Evolutionary conservation across 306 rosid species (phyloP).

Genomic region (Vigna radiata): DNA sequence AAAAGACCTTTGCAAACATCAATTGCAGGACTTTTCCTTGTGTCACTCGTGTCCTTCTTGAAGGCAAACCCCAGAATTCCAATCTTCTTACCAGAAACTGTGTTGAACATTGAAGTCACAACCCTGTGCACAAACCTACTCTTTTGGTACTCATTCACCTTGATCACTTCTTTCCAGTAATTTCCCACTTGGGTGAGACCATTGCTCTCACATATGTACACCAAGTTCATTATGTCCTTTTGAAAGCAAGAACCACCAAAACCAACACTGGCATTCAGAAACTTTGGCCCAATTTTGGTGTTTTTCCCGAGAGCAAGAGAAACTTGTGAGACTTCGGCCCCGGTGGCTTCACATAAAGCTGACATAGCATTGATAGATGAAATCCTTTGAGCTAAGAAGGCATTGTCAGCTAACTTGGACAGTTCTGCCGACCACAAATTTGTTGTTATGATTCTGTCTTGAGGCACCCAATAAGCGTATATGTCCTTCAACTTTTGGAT

Average conservation of each 20-base stretch:
- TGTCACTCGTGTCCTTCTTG: constrained; percentile 85
- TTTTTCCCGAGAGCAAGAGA: constrained; percentile 75
- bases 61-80: constrained; percentile 82
- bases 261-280: constrained; percentile 83
- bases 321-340: constrained; percentile 76
- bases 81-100: constrained; percentile 81
- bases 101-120: constrained; percentile 84
- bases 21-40: constrained; percentile 85
- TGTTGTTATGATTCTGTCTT: constrained; percentile 72
- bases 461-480: constrained; percentile 79
- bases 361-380: constrained; percentile 88
- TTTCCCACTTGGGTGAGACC: constrained; percentile 76
- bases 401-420: constrained; percentile 85
- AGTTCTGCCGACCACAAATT: constrained; percentile 89
- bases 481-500: constrained; percentile 63
- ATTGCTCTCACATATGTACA: constrained; percentile 81
- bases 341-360: constrained; percentile 86
- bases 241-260: constrained; percentile 94
- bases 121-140: constrained; percentile 73
- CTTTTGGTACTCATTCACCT: constrained; percentile 88
- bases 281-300: constrained; percentile 74
- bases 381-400: constrained; percentile 83
- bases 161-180: constrained; percentile 83
- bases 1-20: constrained; percentile 85
- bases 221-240: constrained; percentile 82